Evolutionary conservation across 2,329 filamentous ascomycete genomes (phyloP), one percentile per base, ranked within the genome.

Genomic region (Dryadomyces sulphureus): DNA sequence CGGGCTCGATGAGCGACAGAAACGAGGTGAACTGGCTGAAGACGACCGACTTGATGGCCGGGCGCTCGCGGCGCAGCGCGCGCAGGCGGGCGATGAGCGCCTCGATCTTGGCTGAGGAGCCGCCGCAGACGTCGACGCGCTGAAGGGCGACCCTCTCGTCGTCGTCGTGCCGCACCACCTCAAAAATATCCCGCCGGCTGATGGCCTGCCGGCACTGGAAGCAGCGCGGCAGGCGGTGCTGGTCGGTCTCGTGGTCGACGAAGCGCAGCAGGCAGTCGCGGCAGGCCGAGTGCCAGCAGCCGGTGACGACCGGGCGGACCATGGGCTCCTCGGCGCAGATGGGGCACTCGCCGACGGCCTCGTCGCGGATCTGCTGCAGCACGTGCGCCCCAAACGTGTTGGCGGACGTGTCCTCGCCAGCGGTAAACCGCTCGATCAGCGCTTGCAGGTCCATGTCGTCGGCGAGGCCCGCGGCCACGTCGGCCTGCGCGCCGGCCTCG

Each of bases 1-100:
- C 85, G 0, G 87, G 84, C 53, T 88, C 82, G 52, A 98, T 93
- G 12, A 98, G 77, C 52, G 88, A 81, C 54, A 98, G 76, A 61
- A 96, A 98, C 0, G 89, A 93, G 0, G 92, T 98, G 62, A 98
- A 98, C 62, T 98, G 92, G 47, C 84, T 92, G 65, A 98, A 98
- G 27, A 98, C 81, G 20, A 96, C 89, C 1, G 84, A 87, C 63
- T 95, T 96, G 42, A 81, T 83, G 5, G 62, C 69, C 0, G 80
- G 75, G n/a, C 82, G 68, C 43, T 77, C 70, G 47, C 69, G 73
- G 9, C 82, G 78, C 7, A 93, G 64, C 1, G 68, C 65, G 38
- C 83, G 81, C 5, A 98, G 74, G 49, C 92, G 79, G 4, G 69
- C 73, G 52, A 95, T 73, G 5, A 98, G 71, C 1, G 84, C 75